A percentile compares a stretch with the other conserved stretches of the same genome.
These are phyloP conservation scores for Macaranga tanarius DNA, from an alignment of 441 rosid species.

Conservation along the genomic window DNA sequence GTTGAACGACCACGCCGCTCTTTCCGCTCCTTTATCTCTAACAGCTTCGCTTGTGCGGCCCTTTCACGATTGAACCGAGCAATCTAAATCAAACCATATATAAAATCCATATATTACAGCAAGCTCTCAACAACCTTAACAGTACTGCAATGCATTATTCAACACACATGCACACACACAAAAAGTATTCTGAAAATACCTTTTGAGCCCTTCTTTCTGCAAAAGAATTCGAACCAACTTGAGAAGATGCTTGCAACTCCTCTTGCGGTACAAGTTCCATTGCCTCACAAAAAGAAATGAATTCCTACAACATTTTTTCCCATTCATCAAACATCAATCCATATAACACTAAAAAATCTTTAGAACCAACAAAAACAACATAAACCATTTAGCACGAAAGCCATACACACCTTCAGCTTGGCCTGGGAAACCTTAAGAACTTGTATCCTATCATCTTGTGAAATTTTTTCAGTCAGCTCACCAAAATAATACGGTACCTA, in stretches of 20 bases:
- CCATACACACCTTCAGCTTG: conserved; percentile 57
- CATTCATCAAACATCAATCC: conserved; percentile 14
- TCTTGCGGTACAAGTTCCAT: conserved; percentile 86
- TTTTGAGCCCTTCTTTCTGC: conserved; percentile 77
- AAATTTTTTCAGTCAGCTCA: conserved; percentile 69
- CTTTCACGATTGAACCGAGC: conserved; percentile 79
- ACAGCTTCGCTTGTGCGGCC: conserved; percentile 79
- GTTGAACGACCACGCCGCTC: conserved; percentile 80
- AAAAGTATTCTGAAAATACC: conserved; percentile 36
- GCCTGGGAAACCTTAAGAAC: conserved; percentile 55
- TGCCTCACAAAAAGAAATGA: conserved; percentile 78
- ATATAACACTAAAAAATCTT: not conserved
- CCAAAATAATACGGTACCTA: conserved; percentile 86
- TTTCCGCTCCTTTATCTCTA: conserved; percentile 79
- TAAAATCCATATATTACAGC: not conserved
- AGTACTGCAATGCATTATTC: not conserved
- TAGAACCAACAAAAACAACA: not conserved
- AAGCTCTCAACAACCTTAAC: not conserved
- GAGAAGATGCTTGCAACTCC: conserved; percentile 53
- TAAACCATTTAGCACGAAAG: no score
- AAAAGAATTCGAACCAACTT: conserved; percentile 49
- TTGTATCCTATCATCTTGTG: conserved; percentile 59
- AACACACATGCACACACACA: not conserved
- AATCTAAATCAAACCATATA: conserved; percentile 44
- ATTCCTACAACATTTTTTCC: conserved; percentile 54